Percentiles rank a stretch among this genome's conserved stretches.
Conservation (phyloP, 2,329 filamentous ascomycete species). For the Septoria petroselini region DNA sequence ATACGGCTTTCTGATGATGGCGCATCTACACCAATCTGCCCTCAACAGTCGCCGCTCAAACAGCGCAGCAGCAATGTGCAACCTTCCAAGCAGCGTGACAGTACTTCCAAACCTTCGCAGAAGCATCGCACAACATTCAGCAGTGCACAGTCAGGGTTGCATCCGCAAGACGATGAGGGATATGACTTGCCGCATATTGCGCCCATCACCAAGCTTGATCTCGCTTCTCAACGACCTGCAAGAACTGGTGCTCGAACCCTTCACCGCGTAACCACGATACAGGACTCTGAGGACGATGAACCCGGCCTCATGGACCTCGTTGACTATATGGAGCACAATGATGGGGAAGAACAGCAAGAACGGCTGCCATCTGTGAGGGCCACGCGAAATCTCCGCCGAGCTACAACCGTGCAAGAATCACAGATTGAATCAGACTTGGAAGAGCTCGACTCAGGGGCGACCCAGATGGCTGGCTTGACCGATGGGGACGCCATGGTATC, state of each 20-base stretch:
- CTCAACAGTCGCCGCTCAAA: conserved; percentile 21
- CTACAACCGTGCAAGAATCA: conserved; percentile 12
- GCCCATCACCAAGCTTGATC: conserved; percentile 12
- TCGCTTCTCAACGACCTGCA: conserved; percentile 15
- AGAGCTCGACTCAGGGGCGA: background rate
- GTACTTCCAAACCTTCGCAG: background rate
- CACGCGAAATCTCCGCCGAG: background rate
- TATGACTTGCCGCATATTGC: background rate
- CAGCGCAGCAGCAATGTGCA: conserved; percentile 21
- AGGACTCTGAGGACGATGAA: conserved; percentile 11
- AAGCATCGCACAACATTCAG: no score
- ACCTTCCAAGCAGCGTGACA: background rate
- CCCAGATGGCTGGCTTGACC: background rate
- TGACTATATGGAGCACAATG: background rate
- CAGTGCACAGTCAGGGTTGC: no score
- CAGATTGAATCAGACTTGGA: conserved; percentile 3
- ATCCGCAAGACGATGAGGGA: background rate
- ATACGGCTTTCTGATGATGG: conserved; percentile 13
- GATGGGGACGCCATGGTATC: conserved; percentile 3
- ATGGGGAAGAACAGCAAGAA: background rate
- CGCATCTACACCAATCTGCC: background rate
- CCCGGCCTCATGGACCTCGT: background rate
- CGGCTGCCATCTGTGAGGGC: background rate
- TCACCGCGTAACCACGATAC: conserved; percentile 11
- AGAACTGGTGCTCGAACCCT: background rate